Conservation (phyloP, 2,329 filamentous ascomycete genomes). For the Penicillium sp. region DNA sequence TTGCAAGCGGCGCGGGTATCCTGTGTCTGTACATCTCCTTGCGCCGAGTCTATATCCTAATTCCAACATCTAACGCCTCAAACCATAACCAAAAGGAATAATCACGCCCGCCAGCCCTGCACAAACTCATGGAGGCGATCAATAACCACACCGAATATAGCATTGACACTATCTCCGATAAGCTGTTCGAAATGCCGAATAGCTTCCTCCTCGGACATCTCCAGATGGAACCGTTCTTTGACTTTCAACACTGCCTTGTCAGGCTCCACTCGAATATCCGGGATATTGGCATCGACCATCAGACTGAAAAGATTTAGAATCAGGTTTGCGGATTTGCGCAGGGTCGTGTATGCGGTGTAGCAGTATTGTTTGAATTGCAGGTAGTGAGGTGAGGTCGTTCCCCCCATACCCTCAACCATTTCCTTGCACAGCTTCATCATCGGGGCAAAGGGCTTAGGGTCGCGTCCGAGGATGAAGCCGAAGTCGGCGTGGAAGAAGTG, state of each 20-base stretch:
- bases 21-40: constrained; percentile 6
- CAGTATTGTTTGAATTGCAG: constrained; percentile 90
- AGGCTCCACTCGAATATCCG: constrained; percentile 85
- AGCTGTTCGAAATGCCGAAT: constrained; percentile 80
- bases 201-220: constrained; percentile 87
- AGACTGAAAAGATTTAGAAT: constrained; percentile 93
- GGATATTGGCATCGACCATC: constrained; percentile 97
- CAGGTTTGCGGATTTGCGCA: constrained; percentile 83
- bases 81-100: background rate
- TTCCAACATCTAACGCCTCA: background rate
- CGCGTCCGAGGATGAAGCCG: constrained; percentile 92
- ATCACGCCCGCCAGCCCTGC: constrained; percentile 75
- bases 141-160: constrained; percentile 88
- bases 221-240: constrained; percentile 86
- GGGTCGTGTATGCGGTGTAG: constrained; percentile 86
- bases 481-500: constrained; percentile 99
- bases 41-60: constrained; percentile 6
- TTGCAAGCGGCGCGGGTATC: constrained; percentile 8
- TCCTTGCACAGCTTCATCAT: constrained; percentile 96
- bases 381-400: constrained; percentile 73
- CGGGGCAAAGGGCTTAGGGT: constrained; percentile 95
- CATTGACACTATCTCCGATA: constrained; percentile 85
- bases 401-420: constrained; percentile 99
- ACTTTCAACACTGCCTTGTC: constrained; percentile 95
- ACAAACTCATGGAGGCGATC: constrained; percentile 91